Percentiles rank a stretch among this genome's conserved stretches.
Evolutionary conservation across 2,329 filamentous ascomycete genomes (phyloP).

Genomic region (Aspergillus oerlinghausenensis): DNA sequence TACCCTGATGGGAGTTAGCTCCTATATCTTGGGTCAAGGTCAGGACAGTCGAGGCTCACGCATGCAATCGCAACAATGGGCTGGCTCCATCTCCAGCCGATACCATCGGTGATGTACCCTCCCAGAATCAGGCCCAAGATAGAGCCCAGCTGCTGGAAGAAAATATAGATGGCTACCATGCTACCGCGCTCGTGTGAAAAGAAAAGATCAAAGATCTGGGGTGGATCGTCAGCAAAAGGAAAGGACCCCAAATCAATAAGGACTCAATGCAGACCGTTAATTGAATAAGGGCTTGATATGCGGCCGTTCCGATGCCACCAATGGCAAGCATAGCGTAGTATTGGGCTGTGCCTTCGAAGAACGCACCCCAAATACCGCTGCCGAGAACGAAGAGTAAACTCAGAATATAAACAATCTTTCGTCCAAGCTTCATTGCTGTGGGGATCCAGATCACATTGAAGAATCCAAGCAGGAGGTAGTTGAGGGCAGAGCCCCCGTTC

Average conservation of each 20-base stretch:
- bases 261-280: constrained; percentile 23
- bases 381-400: constrained; percentile 29
- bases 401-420: constrained; percentile 32
- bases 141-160: constrained; percentile 37
- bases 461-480: constrained; percentile 39
- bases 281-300: constrained; percentile 38
- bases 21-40: neutral
- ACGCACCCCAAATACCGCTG: constrained; percentile 30
- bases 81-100: constrained; percentile 34
- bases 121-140: constrained; percentile 37
- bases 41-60: constrained; percentile 14
- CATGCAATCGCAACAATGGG: constrained; percentile 31
- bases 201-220: constrained; percentile 36
- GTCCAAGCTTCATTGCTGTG: constrained; percentile 30
- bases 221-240: neutral
- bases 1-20: constrained; percentile 8
- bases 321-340: constrained; percentile 28
- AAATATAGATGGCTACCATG: constrained; percentile 36
- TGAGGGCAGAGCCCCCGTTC: constrained; percentile 39
- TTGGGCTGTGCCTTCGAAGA: constrained; percentile 21
- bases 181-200: constrained; percentile 36
- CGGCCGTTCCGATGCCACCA: constrained; percentile 33
- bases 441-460: constrained; percentile 39
- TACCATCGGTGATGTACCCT: constrained; percentile 31
- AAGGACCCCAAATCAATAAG: neutral